Evolutionary conservation across 139 green algal species (phyloP), one percentile per base, ranked within the genome.

Genomic region (Coccomyxa sp.): DNA sequence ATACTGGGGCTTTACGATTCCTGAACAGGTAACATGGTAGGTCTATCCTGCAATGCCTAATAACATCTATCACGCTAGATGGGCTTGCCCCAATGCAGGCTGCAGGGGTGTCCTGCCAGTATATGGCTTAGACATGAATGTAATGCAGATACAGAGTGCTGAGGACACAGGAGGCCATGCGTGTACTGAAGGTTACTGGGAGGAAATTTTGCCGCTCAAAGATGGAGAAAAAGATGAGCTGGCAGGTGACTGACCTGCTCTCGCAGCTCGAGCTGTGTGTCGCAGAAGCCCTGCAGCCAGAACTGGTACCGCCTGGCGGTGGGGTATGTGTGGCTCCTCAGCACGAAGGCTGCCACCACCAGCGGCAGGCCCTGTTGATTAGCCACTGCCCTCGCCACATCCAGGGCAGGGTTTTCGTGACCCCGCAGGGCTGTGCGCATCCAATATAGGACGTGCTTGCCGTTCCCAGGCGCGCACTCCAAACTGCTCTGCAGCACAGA

Each of bases 371-470:
- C 68, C n/a, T 2, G 18, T 14, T 39, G 41, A 39, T 41, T n/a
- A 35, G 79, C 73, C 16, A 58, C 73, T 64, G 55, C 54, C 31
- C 50, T 44, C 7, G 79, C 79, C 9, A 79, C 79, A 68, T 83
- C 79, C 33, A 83, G 68, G 0, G 79, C 73, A 22, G 79, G 79
- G 41, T 83, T 83, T 34, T 83, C 79, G 39, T 79, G 64, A 4
- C 64, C 74, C 9, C 79, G 41, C 18, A 83, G 35, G 16, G 79
- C 79, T 44, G 79, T 83, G 10, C 68, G 33, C 79, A 83, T 79
- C 79, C 79, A 83, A 73, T 83, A 83, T 24, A 83, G 73, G 27
- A 83, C 74, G 70, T 69, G 78, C n/a, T 75, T 8, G 10, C 71
- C 71, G 22, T 64, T 76, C 12, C 24, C 24, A 27, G 38, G 22